Conservation (phyloP, 1,284 basidiomycete species). For the Waitea zeae region DNA sequence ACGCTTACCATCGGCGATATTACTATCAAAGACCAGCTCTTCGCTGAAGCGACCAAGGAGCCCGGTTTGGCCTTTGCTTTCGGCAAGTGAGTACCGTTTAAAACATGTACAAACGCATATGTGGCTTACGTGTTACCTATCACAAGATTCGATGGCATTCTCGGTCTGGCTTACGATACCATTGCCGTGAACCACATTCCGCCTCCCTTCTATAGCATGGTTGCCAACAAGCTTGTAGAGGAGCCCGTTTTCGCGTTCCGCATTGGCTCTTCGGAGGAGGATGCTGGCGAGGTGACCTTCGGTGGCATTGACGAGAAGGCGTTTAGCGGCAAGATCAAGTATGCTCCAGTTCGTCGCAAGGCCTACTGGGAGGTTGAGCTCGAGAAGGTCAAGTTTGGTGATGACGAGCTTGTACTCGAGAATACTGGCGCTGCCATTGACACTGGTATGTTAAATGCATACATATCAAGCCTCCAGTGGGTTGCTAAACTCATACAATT, state of each 20-base stretch:
- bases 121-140: constrained; percentile 2
- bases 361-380: constrained; percentile 99
- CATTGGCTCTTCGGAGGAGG: constrained; percentile 71
- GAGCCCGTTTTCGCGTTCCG: constrained; percentile 91
- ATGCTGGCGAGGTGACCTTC: constrained; percentile 88
- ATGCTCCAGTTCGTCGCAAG: constrained; percentile 88
- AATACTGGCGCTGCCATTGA: constrained; percentile 94
- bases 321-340: constrained; percentile 72
- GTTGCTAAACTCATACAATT: constrained; percentile 1
- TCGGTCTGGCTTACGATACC: constrained; percentile 91
- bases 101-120: not conserved
- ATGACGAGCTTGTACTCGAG: constrained; percentile 74
- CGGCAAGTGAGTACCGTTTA: constrained; percentile 51
- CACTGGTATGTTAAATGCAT: constrained; percentile 41
- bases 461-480: not conserved
- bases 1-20: constrained; percentile 75
- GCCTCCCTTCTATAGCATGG: constrained; percentile 94
- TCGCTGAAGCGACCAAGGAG: constrained; percentile 94
- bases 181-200: constrained; percentile 90
- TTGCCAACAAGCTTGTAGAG: constrained; percentile 73
- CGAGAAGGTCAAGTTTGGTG: constrained; percentile 70
- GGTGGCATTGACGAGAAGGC: constrained; percentile 78
- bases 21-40: constrained; percentile 63
- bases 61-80: constrained; percentile 97
- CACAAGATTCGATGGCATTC: constrained; percentile 85